Evolutionary conservation across 1,284 basidiomycete genomes (phyloP).

Genomic region (Xerocomus amazonicus): DNA sequence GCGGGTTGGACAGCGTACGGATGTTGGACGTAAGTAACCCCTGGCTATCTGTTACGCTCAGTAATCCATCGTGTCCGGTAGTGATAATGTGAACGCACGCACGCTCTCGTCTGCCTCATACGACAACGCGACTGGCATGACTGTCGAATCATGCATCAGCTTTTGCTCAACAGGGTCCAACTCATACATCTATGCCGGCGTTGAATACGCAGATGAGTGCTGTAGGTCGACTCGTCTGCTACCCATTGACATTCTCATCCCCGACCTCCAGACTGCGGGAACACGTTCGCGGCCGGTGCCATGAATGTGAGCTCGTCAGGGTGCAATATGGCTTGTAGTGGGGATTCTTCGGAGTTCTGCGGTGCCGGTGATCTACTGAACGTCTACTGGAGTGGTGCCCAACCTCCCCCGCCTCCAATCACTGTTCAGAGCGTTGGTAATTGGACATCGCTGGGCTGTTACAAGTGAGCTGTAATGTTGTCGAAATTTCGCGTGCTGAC

Average conservation of each 20-base stretch:
- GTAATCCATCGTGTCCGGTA: constrained; percentile 20
- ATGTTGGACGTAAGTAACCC: constrained; percentile 55
- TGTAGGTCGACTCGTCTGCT: constrained; percentile 40
- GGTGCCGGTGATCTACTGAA: constrained; percentile 60
- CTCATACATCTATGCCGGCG: constrained; percentile 57
- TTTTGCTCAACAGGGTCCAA: constrained; percentile 50
- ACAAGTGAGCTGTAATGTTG: background rate
- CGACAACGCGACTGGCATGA: constrained; percentile 52
- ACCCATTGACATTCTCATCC: background rate
- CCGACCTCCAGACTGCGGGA: constrained; percentile 53
- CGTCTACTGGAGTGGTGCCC: constrained; percentile 58
- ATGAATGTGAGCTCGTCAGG: constrained; percentile 45
- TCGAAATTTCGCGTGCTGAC: background rate
- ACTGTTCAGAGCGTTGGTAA: constrained; percentile 37
- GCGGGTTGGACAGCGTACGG: constrained; percentile 56
- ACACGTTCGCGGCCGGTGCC: constrained; percentile 47
- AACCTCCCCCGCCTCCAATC: constrained; percentile 50
- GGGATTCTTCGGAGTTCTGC: constrained; percentile 55
- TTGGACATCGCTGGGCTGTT: background rate
- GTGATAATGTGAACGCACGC: constrained; percentile 50
- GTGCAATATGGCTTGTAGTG: constrained; percentile 62
- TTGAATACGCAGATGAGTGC: constrained; percentile 57
- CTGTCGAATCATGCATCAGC: constrained; percentile 57
- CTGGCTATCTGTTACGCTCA: constrained; percentile 2
- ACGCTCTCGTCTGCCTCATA: constrained; percentile 48